Base-by-base conservation (phyloP, 495 filamentous ascomycete genomes). In the Aspergillus baeticus region DNA sequence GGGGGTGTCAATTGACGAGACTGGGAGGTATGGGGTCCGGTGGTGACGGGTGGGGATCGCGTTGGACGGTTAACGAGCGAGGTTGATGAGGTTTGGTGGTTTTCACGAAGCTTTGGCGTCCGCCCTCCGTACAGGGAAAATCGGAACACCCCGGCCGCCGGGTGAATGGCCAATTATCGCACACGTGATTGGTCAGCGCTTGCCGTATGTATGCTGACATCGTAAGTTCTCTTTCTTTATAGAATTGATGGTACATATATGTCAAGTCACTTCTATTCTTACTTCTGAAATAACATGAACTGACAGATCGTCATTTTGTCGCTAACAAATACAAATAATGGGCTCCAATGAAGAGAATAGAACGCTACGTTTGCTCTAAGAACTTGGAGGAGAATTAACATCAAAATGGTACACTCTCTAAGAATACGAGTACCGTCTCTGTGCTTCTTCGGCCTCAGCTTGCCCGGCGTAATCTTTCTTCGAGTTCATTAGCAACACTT, bases 401-500 rank as follows among this genome's bases (percentile, higher is more conserved):
- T 8, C 26, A 29, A 29, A 29, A 29, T 29, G 26, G 26, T 8
- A 4, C 26, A 8, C 4, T 8, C 4, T 29, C 26, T 29, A 8
- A 8, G 26, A 8, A 29, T 29, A 29, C 26, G n/a, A n/a, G n/a
- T 15, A 11, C 10, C 18, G 17, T 33, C n/a, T 8, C 17, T 21
- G 15, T 45, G 10, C 54, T 20, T n/a, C 36, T 17, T 36, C 41
- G 14, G 6, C 42, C 29, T 67, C 49, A 74, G 42, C 65, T 73
- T 50, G 64, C 62, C 21, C 67, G 65, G 23, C 76, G 74, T 54
- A 78, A 55, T 51, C 68, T 62, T 51, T 70, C 74, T 61, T 87
- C 85, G 20, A 86, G 59, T 46, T 81, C 83, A 21, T 82, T 69
- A 26, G 75, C 84, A n/a, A 96, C 77, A 57, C 87, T 90, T 57